Evolutionary conservation across 768 basidiomycete genomes (phyloP), one percentile per base, ranked within the genome.

Genomic region (Mycena kentingensis): DNA sequence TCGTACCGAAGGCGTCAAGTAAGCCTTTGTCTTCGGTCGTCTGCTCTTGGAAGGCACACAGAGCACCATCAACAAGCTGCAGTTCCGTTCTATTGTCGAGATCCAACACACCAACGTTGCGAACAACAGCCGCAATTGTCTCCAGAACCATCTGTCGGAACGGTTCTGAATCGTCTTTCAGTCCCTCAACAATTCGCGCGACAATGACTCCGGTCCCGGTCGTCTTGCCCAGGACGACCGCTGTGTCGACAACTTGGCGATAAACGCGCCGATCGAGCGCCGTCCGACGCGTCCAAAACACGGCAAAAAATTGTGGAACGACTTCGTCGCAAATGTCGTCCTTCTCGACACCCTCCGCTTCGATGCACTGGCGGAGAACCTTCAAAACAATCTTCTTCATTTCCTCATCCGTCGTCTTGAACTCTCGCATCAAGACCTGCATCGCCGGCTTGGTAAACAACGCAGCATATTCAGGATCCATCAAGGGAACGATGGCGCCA

Each of bases 71-170:
- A 25, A 98, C 90, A 12, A 99, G 81, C 51, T 88, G 82, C 31
- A 94, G 84, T 70, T 99, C 96, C 35, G 98, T 77, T 46, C 95
- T 80, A 70, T 98, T 93, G 64, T 98, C 95, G 45, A 98, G 88
- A 65, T 98, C 95, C 1, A 94, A 90, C 18, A 94, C 94, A 42
- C 97, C 95, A 1, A 95, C 83, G 5, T 87, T 89, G 7, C 86
- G 84, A 36, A 98, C 78, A 37, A 99, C 96, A 69, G 96, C 95
- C 19, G 93, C 96, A 59, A 98, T 96, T 0, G 96, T 98, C 74
- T 99, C 97, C 93, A 99, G 97, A 42, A 97, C 93, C 97, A 99
- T 99, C 80, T 98, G 98, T 57, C 94, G 77, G 72, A 91, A 93
- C 3, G 90, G 91, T 70, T 93, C 91, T 12, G 88, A 85, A 65